These are phyloP conservation scores for Leersia perrieri DNA, from an alignment of 176 grass and related monocot genomes.

Conservation along the genomic window DNA sequence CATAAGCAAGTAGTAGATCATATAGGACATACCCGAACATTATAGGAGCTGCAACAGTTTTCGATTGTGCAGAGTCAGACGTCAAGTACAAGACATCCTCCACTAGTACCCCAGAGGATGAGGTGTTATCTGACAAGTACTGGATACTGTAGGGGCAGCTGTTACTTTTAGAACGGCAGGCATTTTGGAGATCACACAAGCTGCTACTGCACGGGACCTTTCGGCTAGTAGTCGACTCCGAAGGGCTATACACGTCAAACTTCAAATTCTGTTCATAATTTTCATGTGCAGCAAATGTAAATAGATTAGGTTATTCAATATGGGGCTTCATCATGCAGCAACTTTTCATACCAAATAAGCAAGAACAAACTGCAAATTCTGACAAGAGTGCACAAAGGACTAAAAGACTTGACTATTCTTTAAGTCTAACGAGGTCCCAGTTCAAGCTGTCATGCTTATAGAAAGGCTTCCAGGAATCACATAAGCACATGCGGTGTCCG, in stretches of 20 bases:
- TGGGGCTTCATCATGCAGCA: neutral
- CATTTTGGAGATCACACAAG: conserved; percentile 42
- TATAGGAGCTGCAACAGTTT: conserved; percentile 59
- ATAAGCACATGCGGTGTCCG: conserved; percentile 13
- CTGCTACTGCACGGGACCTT: conserved; percentile 67
- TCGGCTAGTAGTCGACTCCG: conserved; percentile 61
- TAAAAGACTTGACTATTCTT: neutral
- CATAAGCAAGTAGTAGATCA: neutral
- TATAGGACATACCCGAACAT: conserved; percentile 68
- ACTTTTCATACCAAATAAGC: neutral
- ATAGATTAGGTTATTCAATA: neutral
- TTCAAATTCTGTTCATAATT: conserved; percentile 41
- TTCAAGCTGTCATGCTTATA: conserved; percentile 31
- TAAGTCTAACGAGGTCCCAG: conserved; percentile 27
- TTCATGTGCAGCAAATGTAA: neutral
- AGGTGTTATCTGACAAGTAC: conserved; percentile 80
- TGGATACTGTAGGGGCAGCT: conserved; percentile 69
- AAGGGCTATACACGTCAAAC: conserved; percentile 63
- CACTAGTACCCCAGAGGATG: conserved; percentile 64
- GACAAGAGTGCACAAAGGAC: neutral
- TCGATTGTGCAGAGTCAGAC: conserved; percentile 34
- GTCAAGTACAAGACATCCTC: conserved; percentile 83
- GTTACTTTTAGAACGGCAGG: conserved; percentile 39
- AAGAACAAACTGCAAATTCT: neutral
- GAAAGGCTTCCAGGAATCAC: conserved; percentile 13